These are phyloP conservation scores for Dovyalis caffra DNA, from an alignment of 345 rosid species.

Conservation along the genomic window DNA sequence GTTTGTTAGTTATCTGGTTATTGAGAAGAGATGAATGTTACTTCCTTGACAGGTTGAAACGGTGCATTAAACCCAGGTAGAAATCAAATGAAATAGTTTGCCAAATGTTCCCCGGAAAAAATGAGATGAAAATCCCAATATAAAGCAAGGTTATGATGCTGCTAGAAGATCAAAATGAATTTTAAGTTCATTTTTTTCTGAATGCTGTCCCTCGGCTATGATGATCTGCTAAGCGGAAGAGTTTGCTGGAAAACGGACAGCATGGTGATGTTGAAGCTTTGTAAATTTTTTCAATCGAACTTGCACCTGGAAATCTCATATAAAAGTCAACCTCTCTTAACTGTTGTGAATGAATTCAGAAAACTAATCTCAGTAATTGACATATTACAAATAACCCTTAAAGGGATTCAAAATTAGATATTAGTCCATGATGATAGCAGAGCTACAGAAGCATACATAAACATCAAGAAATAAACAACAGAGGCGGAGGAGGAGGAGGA, in stretches of 20 bases:
- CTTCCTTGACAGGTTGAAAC: not conserved
- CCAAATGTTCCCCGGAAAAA: not conserved
- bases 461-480: not conserved
- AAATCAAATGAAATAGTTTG: not conserved
- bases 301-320: not conserved
- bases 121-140: not conserved
- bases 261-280: not conserved
- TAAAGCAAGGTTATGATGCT: not conserved
- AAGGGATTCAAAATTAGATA: not conserved
- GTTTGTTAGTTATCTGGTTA: not conserved
- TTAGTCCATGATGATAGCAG: not conserved
- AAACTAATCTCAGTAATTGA: not conserved
- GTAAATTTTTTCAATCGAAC: not conserved
- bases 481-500: not conserved
- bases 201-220: not conserved
- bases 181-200: not conserved
- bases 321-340: not conserved
- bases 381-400: too few relatives aligned
- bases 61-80: not conserved
- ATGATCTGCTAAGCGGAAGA: not conserved
- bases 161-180: not conserved
- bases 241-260: not conserved
- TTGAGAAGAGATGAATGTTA: not conserved
- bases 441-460: conserved; percentile 4
- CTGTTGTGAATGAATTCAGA: not conserved